These are phyloP conservation scores for Polytrichum formosum DNA, from an alignment of 225 moss, liverwort and hornwort genomes.

Conservation along the genomic window DNA sequence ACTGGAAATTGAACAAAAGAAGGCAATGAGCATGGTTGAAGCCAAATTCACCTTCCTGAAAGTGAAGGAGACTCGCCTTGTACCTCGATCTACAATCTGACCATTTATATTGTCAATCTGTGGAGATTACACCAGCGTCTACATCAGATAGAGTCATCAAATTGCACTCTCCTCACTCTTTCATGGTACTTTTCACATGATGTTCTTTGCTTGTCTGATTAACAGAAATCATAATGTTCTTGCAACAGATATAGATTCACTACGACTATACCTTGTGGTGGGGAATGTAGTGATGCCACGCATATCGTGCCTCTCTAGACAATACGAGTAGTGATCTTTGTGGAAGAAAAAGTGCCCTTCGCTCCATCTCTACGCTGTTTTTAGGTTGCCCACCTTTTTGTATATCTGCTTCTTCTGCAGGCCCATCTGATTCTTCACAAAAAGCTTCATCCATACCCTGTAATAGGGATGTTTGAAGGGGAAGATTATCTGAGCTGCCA, in stretches of 20 bases:
- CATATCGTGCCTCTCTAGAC: slow-evolving; percentile 94
- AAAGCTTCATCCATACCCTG: slow-evolving; percentile 21
- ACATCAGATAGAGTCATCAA: too few relatives aligned
- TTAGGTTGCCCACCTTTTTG: slow-evolving; percentile 12
- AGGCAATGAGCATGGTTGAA: background rate
- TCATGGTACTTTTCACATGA: too few relatives aligned
- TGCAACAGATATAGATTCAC: too few relatives aligned
- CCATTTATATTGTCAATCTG: slow-evolving; percentile 76
- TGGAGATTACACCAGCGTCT: background rate
- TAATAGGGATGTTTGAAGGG: slow-evolving; percentile 2
- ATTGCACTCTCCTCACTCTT: too few relatives aligned
- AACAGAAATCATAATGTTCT: too few relatives aligned
- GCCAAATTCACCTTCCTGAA: slow-evolving; percentile 70
- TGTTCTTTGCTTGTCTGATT: too few relatives aligned
- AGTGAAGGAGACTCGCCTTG: slow-evolving; percentile 90
- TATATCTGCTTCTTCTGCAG: slow-evolving; percentile 15
- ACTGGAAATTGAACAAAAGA: background rate
- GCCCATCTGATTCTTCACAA: slow-evolving; percentile 18
- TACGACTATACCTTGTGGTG: slow-evolving; percentile 77
- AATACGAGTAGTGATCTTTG: slow-evolving; percentile 79
- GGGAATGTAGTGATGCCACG: slow-evolving; percentile 98
- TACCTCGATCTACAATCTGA: slow-evolving; percentile 56
- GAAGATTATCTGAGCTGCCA: slow-evolving; percentile 11
- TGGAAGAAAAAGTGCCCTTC: slow-evolving; percentile 76
- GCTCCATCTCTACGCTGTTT: slow-evolving; percentile 44